Evolutionary conservation across 75 land plant species (phyloP), one percentile per base, ranked within the genome.

Genomic region (Selaginella tamariscina): DNA sequence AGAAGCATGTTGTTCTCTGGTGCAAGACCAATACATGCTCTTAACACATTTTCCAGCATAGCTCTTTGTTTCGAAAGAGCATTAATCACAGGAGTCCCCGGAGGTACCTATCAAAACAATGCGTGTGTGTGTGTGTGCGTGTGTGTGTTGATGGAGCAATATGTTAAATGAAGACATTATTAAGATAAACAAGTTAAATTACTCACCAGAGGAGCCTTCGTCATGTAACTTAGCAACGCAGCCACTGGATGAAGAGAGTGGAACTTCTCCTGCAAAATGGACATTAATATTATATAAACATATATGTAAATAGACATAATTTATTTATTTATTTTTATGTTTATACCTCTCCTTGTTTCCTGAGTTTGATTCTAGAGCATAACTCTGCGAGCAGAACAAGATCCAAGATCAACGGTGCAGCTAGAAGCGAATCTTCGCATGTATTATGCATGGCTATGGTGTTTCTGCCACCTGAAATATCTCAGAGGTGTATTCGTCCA

Each of bases 401-500:
- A 68, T 92, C 97, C 0, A 92, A 55, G 56, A 92, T 92, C 60
- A 92, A 80, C 20, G 94, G 97, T 2, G 97, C 97, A 55, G 97
- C 97, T 73, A 92, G 70, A 31, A 92, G 77, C 0, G 97, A 92
- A 67, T 92, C 97, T 74, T 92, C 97, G 33, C 97, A 92, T 0
- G 97, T 92, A 75, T 92, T 92, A 80, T 92, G 97, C 70, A 92
- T 66, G 29, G 86, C 94, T n/a, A 92, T 86, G 65, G 97, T 92
- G 78, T 73, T 88, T 70, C 73, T 84, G 0, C 97, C 97, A 23
- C 97, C 93, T 89, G 86, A 83, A 92, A 88, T 1, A 92, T 92
- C 76, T 92, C 97, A 1, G 97, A 92, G 0, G 94, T 86, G 83
- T 92, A 92, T 68, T 92, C 97, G 71, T 92, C 97, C 97, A 92